Evolutionary conservation across 2,329 filamentous ascomycete genomes (phyloP).

Genomic region (Fusarium mundagurra): DNA sequence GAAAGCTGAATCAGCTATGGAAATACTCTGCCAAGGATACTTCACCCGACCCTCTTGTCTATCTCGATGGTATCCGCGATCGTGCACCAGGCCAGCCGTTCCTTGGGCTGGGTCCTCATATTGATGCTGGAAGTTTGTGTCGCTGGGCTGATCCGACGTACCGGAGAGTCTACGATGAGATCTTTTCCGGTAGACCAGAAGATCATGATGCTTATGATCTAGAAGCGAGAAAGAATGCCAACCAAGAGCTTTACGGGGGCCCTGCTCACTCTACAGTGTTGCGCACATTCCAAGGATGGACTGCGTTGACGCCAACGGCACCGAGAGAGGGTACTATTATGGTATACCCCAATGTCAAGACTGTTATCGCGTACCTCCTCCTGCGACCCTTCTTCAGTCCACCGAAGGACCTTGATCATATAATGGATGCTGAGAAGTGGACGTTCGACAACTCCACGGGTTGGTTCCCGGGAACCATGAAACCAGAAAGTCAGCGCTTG

Average conservation of each 20-base stretch:
- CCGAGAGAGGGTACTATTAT: constrained; percentile 1
- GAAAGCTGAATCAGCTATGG: background rate
- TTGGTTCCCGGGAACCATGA: constrained; percentile 6
- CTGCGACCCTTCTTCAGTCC: background rate
- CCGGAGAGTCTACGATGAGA: background rate
- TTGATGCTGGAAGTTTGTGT: constrained; percentile 54
- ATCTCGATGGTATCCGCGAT: background rate
- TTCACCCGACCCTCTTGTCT: background rate
- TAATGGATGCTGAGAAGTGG: background rate
- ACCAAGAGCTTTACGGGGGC: background rate
- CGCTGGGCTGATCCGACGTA: constrained; percentile 50
- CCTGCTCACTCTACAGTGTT: constrained; percentile 7
- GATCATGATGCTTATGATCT: background rate
- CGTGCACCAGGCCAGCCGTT: constrained; percentile 42
- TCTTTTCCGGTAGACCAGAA: background rate
- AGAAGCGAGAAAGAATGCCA: background rate
- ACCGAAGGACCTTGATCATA: background rate
- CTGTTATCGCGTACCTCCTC: background rate
- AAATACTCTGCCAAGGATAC: background rate
- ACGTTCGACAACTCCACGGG: background rate
- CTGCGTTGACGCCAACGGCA: background rate
- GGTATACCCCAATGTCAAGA: constrained; percentile 1
- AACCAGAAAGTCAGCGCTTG: background rate
- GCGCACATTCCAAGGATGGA: constrained; percentile 10
- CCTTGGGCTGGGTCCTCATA: constrained; percentile 53